Conservation (phyloP, 225 moss, liverwort and hornwort genomes). For the Bryum argenteum region DNA sequence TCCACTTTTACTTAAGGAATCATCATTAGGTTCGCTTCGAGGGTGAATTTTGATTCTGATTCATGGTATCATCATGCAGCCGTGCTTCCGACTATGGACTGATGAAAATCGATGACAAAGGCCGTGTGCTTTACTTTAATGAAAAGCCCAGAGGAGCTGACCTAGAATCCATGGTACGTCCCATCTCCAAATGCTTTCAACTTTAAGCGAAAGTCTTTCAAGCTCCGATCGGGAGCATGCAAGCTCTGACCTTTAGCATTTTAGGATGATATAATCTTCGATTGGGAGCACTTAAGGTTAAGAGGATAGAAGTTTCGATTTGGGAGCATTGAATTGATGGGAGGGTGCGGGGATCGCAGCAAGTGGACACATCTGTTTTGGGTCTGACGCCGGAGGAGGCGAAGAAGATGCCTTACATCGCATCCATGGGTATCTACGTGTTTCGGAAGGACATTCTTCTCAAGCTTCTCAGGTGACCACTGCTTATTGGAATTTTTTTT, state of each 20-base stretch:
- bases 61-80: conserved; percentile 39
- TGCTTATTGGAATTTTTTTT: not conserved
- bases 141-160: conserved; percentile 89
- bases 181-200: not conserved
- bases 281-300: too few species aligned
- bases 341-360: conserved; percentile 35
- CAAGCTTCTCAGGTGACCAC: conserved; percentile 45
- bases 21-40: not conserved
- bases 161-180: conserved; percentile 73
- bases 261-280: too few species aligned
- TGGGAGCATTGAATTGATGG: too few species aligned
- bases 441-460: conserved; percentile 69
- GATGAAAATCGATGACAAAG: conserved; percentile 92
- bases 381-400: conserved; percentile 76
- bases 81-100: conserved; percentile 92
- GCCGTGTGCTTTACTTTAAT: conserved; percentile 78
- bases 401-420: conserved; percentile 73
- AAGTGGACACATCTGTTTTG: conserved; percentile 79
- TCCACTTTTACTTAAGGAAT: not conserved
- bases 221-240: not conserved
- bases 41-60: not conserved
- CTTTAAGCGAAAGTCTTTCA: too few species aligned
- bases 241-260: not conserved
- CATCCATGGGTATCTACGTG: conserved; percentile 86
- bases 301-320: too few species aligned